A percentile compares a stretch with the other conserved stretches of the same genome.
These are phyloP conservation scores for Gossypium davidsonii DNA, from an alignment of 441 rosid genomes.

Conservation along the genomic window DNA sequence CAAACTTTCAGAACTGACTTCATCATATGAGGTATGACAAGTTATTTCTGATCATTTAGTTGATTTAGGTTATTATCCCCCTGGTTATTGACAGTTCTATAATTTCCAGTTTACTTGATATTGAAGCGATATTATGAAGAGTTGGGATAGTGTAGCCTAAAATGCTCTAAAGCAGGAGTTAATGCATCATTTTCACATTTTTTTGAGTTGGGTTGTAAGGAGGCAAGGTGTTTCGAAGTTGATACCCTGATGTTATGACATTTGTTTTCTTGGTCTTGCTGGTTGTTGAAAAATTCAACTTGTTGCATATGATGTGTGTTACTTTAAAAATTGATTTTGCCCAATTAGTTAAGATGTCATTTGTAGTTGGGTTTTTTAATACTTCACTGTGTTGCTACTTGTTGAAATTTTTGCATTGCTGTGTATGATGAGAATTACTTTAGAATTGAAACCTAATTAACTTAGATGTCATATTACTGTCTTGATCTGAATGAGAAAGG, in stretches of 20 bases:
- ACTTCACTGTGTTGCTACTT: not conserved
- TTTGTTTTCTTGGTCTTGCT: not conserved
- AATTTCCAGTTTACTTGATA: not conserved
- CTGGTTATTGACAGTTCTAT: not conserved
- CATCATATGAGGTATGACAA: constrained; percentile 52
- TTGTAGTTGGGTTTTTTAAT: not conserved
- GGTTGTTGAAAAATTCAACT: not conserved
- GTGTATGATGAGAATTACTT: not conserved
- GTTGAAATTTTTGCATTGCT: not conserved
- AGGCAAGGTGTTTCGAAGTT: not conserved
- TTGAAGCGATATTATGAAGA: not conserved
- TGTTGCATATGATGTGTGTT: not conserved
- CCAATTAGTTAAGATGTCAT: not conserved
- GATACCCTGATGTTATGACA: not conserved
- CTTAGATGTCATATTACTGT: not conserved
- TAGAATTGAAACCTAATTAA: constrained; percentile 2
- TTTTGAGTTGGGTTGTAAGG: not conserved
- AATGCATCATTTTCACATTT: not conserved
- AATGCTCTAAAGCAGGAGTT: not conserved
- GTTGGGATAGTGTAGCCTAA: not conserved
- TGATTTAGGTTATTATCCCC: not conserved
- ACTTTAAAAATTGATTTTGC: not conserved
- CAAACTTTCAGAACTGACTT: constrained; percentile 71
- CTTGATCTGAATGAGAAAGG: not conserved
- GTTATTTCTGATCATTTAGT: not conserved